A percentile compares a stretch with the other conserved stretches of the same genome.
phyloP scores from a whole-genome alignment of 78 protist genomes.

The Anaeramoeba flamelloides region DNA sequence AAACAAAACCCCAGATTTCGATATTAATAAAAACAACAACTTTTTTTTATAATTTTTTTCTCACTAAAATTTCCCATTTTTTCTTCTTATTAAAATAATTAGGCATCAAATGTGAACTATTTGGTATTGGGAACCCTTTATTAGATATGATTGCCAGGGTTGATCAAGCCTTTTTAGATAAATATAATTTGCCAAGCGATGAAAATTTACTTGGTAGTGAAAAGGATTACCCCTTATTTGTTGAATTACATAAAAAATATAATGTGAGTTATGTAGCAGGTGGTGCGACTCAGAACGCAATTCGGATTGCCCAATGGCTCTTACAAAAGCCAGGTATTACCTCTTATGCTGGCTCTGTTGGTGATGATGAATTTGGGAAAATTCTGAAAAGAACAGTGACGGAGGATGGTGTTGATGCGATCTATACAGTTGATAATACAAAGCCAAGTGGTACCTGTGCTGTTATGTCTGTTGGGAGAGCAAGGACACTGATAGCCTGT shows the following conservation, averaged over 20 bases:
- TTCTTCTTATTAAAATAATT: no score
- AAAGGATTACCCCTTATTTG: neutral
- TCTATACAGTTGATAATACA: neutral
- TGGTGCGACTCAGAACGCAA: slow-evolving; percentile 8
- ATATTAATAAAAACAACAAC: no score
- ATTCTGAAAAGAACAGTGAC: neutral
- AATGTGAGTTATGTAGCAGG: neutral
- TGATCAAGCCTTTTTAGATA: neutral
- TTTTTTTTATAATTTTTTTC: no score
- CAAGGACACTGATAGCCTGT: neutral
- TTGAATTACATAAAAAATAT: neutral
- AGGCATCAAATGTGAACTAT: no score
- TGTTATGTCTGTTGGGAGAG: neutral
- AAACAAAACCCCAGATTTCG: no score
- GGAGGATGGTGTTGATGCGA: neutral
- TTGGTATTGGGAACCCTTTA: slow-evolving; percentile 10
- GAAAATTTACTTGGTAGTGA: neutral
- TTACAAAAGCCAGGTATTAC: neutral
- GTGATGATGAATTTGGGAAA: neutral
- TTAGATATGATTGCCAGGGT: neutral
- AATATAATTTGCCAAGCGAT: neutral
- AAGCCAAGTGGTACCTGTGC: slow-evolving; percentile 1
- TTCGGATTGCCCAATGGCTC: neutral
- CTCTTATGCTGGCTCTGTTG: slow-evolving; percentile 6
- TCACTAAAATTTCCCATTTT: no score